Evolutionary conservation across 345 rosid species (phyloP), one percentile per base, ranked within the genome.

Genomic region (Murraya paniculata): DNA sequence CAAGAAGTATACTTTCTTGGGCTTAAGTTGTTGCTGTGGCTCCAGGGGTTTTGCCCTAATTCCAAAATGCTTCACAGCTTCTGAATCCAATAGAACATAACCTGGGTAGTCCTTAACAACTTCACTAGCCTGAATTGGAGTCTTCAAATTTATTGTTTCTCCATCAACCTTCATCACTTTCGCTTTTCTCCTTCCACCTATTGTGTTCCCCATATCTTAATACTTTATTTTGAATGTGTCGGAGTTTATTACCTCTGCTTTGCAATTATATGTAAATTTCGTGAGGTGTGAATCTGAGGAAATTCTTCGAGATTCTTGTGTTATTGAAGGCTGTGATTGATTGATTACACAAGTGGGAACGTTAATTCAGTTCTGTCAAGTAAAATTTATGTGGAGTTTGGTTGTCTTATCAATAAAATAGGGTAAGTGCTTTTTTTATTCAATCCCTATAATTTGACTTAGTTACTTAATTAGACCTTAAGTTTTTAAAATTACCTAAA

Each of bases 121-220:
- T n/a, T 94, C 92, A 7, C 87, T 78, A 14, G 84, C 97, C 19
- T 84, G 87, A 64, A 78, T 79, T 28, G 97, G 98, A 16, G 95
- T 94, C 85, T 83, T 89, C 2, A 94, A 55, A 71, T 90, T 90
- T 82, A 92, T 74, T 4, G 91, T 90, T 81, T 96, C 97, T 27
- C 99, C 99, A 85, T 87, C 87, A 66, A 96, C 84, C 59, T 88
- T 94, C 98, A 96, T 94, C 50, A 96, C 90, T 67, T 92, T 94
- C 0, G 92, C 88, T 78, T 21, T 90, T 64, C 81, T 89, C 68
- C 87, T 87, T 48, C 83, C 76, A 66, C 91, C 91, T 7, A 94
- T 74, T 77, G 64, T 85, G 86, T 94, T 96, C 58, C 98, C 98
- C 99, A 94, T 94, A 22, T 76, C 78, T 57, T 24, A 9, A 14